A percentile compares a stretch with the other conserved stretches of the same genome.
phyloP scores from a whole-genome alignment of 768 basidiomycete species.

The Phlebiopsis flavidoalba region DNA sequence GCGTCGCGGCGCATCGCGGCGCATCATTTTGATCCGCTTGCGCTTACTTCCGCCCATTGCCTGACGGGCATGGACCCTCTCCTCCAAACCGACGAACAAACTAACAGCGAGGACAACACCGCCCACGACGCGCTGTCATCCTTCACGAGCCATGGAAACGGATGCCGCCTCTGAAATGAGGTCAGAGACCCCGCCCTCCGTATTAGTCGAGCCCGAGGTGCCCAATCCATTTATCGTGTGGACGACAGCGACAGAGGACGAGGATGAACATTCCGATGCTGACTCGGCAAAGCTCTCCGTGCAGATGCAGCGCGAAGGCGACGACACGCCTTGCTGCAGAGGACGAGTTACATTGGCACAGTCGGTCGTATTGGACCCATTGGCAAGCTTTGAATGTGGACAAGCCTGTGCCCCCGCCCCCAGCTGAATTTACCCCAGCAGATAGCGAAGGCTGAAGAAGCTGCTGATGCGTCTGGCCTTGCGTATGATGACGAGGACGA shows the following conservation, averaged over 20 bases:
- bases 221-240: constrained; percentile 58
- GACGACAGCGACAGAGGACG: constrained; percentile 37
- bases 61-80: too few species aligned
- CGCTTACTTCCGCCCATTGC: too few species aligned
- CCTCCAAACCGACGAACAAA: too few species aligned
- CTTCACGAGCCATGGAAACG: neutral
- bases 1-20: too few species aligned
- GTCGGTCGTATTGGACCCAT: constrained; percentile 20
- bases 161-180: neutral
- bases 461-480: neutral
- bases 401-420: constrained; percentile 53
- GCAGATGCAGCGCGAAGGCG: constrained; percentile 24
- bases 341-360: constrained; percentile 37
- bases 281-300: constrained; percentile 16
- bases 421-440: constrained; percentile 22
- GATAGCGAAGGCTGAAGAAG: too few species aligned
- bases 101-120: too few species aligned
- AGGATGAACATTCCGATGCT: neutral
- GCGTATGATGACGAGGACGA: constrained; percentile 33
- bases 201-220: constrained; percentile 39
- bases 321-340: constrained; percentile 28
- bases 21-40: too few species aligned
- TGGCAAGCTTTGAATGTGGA: constrained; percentile 37
- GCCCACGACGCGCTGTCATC: too few species aligned
- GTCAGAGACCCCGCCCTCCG: neutral